Base-by-base conservation (phyloP, 2,329 filamentous ascomycete genomes). In the Arthrinium puccinioides region DNA sequence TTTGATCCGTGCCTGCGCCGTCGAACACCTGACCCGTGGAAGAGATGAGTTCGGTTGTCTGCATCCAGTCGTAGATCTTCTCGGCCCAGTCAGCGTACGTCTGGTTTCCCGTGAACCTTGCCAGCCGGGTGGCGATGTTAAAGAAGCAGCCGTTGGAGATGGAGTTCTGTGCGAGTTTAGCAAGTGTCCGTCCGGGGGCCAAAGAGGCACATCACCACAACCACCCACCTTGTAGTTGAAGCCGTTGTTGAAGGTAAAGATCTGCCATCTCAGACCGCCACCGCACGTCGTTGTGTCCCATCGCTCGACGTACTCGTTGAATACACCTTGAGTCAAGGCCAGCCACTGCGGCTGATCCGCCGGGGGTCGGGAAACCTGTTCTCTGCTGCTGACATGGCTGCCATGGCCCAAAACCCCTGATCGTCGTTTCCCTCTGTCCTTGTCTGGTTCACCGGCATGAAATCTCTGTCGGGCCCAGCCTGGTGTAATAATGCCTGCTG, bases 261-360 rank as follows among this genome's bases (percentile, higher is more conserved):
- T 75, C 58, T 84, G 80, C 81, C 81, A 84, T 44, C 72, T 69
- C 44, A 85, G 51, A 5, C 80, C 80, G 37, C 79, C 79, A 32
- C 63, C 65, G 51, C 80, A 84, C 1, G 66, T 66, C 0, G 54
- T 46, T 1, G 52, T 61, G 46, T 82, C 72, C 68, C 75, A 79
- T 16, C 77, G 66, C 24, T 73, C 66, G 2, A 69, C 70, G 50
- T 82, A 77, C 5, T 71, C 72, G 50, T 81, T 77, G 55, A 80
- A 84, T 0, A 81, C 76, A 3, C 72, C 76, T 47, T 79, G 74
- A 2, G 75, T 76, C 36, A 84, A 66, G 19, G 70, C 69, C n/a
- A 82, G 62, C 79, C 80, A 84, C 30, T 70, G 67, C 0, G 74
- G 68, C 34, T 69, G 44, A 8, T 59, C 63, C 1, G 57, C 39